phyloP scores from a whole-genome alignment of 2,329 filamentous ascomycete species.

The Colletotrichum sp. region DNA sequence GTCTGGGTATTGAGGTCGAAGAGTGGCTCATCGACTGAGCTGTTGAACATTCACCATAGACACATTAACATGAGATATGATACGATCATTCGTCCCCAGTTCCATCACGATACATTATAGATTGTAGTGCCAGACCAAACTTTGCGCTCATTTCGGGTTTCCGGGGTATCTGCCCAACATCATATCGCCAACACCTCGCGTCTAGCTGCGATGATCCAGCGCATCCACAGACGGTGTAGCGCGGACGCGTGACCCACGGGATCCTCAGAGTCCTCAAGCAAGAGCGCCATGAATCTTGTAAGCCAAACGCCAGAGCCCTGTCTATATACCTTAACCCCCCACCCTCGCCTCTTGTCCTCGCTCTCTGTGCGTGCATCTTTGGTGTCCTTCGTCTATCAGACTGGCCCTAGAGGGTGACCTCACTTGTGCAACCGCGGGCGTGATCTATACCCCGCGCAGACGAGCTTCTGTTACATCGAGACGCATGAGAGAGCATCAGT shows the following conservation, averaged over 20 bases:
- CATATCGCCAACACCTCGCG: not conserved
- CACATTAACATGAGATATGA: not conserved
- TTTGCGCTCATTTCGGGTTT: not conserved
- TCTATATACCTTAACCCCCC: not conserved
- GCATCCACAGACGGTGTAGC: not conserved
- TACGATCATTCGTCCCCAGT: not conserved
- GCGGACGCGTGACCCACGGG: not conserved
- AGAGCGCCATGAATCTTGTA: not conserved
- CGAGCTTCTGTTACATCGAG: not conserved
- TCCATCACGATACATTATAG: not conserved
- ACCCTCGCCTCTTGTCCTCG: not conserved
- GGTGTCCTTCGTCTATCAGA: not conserved
- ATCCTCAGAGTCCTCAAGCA: not conserved
- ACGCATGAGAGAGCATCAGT: not conserved
- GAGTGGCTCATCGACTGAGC: constrained; percentile 74
- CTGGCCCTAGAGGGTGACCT: not conserved
- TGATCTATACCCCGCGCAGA: not conserved
- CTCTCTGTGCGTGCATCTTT: not conserved
- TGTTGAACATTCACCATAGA: not conserved
- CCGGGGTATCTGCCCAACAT: not conserved
- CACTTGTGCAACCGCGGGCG: not conserved
- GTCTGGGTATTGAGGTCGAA: constrained; percentile 78
- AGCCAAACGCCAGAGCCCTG: not conserved
- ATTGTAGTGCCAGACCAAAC: not conserved
- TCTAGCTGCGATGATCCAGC: not conserved